Evolutionary conservation across 768 basidiomycete species (phyloP), one percentile per base, ranked within the genome.

Genomic region (Trametes elegans): DNA sequence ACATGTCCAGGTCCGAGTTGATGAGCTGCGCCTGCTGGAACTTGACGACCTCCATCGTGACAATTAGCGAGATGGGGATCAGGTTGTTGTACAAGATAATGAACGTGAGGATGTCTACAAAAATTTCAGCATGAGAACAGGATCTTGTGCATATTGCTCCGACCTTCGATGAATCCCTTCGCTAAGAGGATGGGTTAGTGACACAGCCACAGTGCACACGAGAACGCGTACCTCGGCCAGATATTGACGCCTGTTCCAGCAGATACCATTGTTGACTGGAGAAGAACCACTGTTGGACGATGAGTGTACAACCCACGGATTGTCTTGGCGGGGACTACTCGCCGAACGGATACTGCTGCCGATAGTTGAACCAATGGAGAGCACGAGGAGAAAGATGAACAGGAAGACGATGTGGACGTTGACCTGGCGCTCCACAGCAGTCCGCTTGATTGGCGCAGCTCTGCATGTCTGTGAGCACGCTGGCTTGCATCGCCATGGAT

Each of bases 1-100:
- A 99, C 96, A 99, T 98, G 74, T 99, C 97, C 46, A 96, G 82
- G 71, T 96, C 97, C 23, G 83, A 93, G 70, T 98, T 99, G 78
- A 99, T 99, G 48, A 98, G 80, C 31, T 91, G 88, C 1, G 97
- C 95, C 74, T 98, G 97, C 69, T 97, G 94, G 66, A 88, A 98
- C 70, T 98, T 98, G 74, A 99, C 97, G 29, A 98, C 90, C 75
- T 99, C 97, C 89, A 98, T 98, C 3, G 97, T 98, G 63, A 99
- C 97, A 64, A 98, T 96, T 62, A 99, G 85, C 52, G 96, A 98
- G 65, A 99, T 99, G 3, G 96, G 96, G 57, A 99, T 98, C 63
- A 99, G 80, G 74, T 98, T 99, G 76, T 98, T 98, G 79, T 98
- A 98, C 35, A 98, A 79, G 70, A 99, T 96, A 71, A 98, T 91